These are phyloP conservation scores for Poronia punctata DNA, from an alignment of 495 filamentous ascomycete species.

Conservation along the genomic window DNA sequence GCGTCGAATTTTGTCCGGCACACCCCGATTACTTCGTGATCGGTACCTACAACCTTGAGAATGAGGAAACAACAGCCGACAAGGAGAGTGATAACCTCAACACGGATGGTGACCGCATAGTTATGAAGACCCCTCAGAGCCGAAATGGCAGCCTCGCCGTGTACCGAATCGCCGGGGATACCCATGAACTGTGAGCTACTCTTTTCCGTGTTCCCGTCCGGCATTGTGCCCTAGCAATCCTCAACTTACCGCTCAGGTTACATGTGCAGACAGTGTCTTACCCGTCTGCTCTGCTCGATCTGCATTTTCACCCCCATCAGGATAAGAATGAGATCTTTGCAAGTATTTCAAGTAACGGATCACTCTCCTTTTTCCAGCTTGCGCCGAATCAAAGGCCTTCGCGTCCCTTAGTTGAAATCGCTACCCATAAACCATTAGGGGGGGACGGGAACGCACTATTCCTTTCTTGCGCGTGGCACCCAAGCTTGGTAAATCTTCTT, in stretches of 20 bases:
- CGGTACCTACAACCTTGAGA: slow-evolving; percentile 77
- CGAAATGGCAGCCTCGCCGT: slow-evolving; percentile 69
- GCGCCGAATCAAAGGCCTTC: slow-evolving; percentile 14
- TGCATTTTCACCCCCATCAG: slow-evolving; percentile 63
- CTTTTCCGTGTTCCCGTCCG: neutral
- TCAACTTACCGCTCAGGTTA: slow-evolving; percentile 21
- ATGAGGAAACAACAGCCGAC: slow-evolving; percentile 26
- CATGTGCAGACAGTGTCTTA: slow-evolving; percentile 45
- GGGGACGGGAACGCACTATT: slow-evolving; percentile 53
- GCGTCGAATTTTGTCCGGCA: slow-evolving; percentile 69
- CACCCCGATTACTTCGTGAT: slow-evolving; percentile 64
- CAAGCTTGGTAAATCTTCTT: slow-evolving; percentile 37
- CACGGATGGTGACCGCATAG: slow-evolving; percentile 12
- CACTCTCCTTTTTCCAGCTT: slow-evolving; percentile 55
- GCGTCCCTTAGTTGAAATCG: slow-evolving; percentile 25
- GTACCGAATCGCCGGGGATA: slow-evolving; percentile 44
- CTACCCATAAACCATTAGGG: slow-evolving; percentile 23
- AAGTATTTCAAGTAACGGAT: slow-evolving; percentile 66
- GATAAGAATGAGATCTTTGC: slow-evolving; percentile 49
- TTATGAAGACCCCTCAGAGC: slow-evolving; percentile 37
- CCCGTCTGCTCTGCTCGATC: slow-evolving; percentile 71
- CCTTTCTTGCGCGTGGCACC: slow-evolving; percentile 66
- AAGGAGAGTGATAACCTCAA: slow-evolving; percentile 14
- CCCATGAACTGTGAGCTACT: slow-evolving; percentile 44
- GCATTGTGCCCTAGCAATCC: slow-evolving; percentile 6